A percentile compares a stretch with the other conserved stretches of the same genome.
These are phyloP conservation scores for Gardenia jasminoides DNA, from an alignment of 257 asterid species.

Conservation along the genomic window DNA sequence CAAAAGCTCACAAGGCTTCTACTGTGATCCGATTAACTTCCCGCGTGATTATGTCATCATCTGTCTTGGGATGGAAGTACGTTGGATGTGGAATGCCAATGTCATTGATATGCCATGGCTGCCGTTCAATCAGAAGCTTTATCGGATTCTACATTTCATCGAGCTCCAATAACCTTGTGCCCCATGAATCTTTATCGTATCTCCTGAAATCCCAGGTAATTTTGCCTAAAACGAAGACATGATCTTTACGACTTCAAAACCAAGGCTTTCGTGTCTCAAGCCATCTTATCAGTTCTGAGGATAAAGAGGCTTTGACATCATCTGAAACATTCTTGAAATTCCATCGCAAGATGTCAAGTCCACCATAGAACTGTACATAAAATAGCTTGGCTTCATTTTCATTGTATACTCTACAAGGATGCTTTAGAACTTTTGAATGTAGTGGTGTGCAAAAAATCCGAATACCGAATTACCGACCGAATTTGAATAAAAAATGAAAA, in stretches of 20 bases:
- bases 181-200: slow-evolving; percentile 43
- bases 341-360: slow-evolving; percentile 71
- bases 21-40: slow-evolving; percentile 26
- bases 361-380: slow-evolving; percentile 69
- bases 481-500: no score
- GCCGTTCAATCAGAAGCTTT: slow-evolving; percentile 61
- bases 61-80: slow-evolving; percentile 62
- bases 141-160: slow-evolving; percentile 74
- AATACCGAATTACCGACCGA: no score
- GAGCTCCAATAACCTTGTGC: slow-evolving; percentile 53
- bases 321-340: slow-evolving; percentile 62
- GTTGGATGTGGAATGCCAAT: slow-evolving; percentile 74
- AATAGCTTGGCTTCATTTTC: slow-evolving; percentile 49
- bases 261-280: slow-evolving; percentile 50
- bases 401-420: slow-evolving; percentile 61
- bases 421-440: slow-evolving; percentile 52
- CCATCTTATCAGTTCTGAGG: slow-evolving; percentile 51
- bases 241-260: slow-evolving; percentile 58
- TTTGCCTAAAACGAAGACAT: slow-evolving; percentile 65
- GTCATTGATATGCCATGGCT: slow-evolving; percentile 64
- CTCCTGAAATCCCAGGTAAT: slow-evolving; percentile 75
- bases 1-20: slow-evolving; percentile 45
- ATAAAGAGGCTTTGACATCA: slow-evolving; percentile 50
- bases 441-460: no score
- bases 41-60: slow-evolving; percentile 54